Base-by-base conservation (phyloP, 805 yeast genomes). In the Jamesozyma gamospora region DNA sequence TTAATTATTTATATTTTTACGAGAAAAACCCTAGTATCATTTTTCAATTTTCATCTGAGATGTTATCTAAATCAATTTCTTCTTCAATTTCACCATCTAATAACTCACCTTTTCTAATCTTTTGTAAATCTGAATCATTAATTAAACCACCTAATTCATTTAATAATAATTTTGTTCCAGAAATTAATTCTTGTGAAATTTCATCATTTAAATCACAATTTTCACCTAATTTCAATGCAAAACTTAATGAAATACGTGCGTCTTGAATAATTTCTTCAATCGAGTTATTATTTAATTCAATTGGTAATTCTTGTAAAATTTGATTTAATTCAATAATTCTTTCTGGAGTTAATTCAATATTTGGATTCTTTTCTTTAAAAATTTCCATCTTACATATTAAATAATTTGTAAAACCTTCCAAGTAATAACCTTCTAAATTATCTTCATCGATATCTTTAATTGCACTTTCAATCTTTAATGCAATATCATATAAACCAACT, bases 401-500 rank as follows among this genome's bases (percentile, higher is more conserved):
- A 45, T 76, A 67, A 52, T 79, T 70, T 0, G 92, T 77, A 51
- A 88, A 75, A 0, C 92, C 94, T 53, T 85, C 94, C 47, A 87
- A 64, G 57, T 92, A 92, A 54, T 74, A 82, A 30, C 80, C 71
- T 52, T 92, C 97, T 41, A 85, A 67, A 44, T 85, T 76, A 50
- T 78, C 80, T 51, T 90, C 96, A 62, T 90, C 87, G 34, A 90
- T 74, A 44, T 82, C 90, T 50, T 80, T 79, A 14, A 80, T 69
- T 19, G 71, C 70, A 14, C 71, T 63, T 11, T 86, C 69, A n/a
- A 86, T 77, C n/a, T 72, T 70, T 3, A 75, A 65, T 3, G 83
- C 83, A 14, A 70, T 51, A 29, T 83, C 94, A 52, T 76, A 78
- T 47, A 75, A 59, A 16, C 79, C 90, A 53, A 84, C 65, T 60